phyloP scores from a whole-genome alignment of 306 rosid species.

The Elaeagnus macrophylla region DNA sequence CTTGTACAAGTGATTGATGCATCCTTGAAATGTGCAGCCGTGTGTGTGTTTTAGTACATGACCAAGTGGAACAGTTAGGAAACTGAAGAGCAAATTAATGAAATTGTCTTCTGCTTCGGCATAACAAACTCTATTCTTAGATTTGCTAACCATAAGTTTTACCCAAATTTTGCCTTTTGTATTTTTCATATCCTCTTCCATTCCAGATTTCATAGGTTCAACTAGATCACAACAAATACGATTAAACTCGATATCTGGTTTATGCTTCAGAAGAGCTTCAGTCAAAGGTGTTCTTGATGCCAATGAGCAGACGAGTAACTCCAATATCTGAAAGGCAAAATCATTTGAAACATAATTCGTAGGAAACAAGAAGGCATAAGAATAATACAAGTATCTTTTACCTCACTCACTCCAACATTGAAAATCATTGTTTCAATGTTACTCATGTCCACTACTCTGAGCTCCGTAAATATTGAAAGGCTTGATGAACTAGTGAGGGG shows the following conservation, averaged over 20 bases:
- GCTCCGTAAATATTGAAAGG: not conserved
- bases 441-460: not conserved
- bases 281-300: conserved; percentile 2
- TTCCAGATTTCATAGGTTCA: not conserved
- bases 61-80: not conserved
- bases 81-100: not conserved
- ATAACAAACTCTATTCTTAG: conserved; percentile 1
- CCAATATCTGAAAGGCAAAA: not conserved
- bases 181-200: not conserved
- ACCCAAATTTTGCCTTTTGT: not conserved
- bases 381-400: not conserved
- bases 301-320: not conserved
- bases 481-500: not conserved
- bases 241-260: not conserved
- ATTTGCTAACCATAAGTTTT: conserved; percentile 4
- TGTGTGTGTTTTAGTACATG: not conserved
- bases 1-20: conserved; percentile 9
- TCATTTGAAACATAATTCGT: not conserved
- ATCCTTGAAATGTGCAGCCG: conserved; percentile 1
- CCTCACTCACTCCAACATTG: not conserved
- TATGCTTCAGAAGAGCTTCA: conserved; percentile 2
- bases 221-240: not conserved
- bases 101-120: conserved; percentile 1
- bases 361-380: not conserved
- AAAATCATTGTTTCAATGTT: not conserved